Evolutionary conservation across 306 rosid genomes (phyloP), one percentile per base, ranked within the genome.

Genomic region (Castanea mollissima): DNA sequence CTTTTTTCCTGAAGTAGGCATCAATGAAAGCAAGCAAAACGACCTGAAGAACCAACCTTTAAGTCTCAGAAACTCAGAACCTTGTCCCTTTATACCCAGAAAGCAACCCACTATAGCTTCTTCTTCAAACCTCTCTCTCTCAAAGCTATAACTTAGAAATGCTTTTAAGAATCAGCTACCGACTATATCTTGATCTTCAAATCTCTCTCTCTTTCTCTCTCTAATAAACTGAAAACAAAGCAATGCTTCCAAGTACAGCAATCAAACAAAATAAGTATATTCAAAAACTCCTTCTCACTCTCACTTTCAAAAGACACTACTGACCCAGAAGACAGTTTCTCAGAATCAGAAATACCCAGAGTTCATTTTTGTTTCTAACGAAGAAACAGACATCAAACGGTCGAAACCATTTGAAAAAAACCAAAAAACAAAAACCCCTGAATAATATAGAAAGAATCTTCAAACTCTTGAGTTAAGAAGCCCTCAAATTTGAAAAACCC

Each of bases 1-100:
- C 63, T 74, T 86, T 76, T 31, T 71, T 71, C n/a, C 27, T 76
- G 82, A 74, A 84, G 72, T 9, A 34, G 85, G 80, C 83, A 85
- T 81, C 84, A 81, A 83, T 83, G 85, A 76, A 86, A 84, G 76
- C 80, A 86, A 58, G 78, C 75, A 77, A 79, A 79, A 65, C 31
- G 75, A 58, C 31, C 25, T 81, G 82, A 83, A 88, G 86, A 46
- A 92, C 90, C 74, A 89, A 93, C 94, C 97, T 95, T 91, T 57
- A 90, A 89, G 96, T 75, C 81, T 83, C 86, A 46, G 86, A 84
- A 77, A 87, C 90, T n/a, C 82, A 73, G 62, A 82, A 72, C 54
- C 49, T 68, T 49, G 76, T n/a, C 38, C 20, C 52, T 56, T 76
- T 72, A 38, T 13, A 63, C 56, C 68, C 76, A 78, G 56, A 74